Base-by-base conservation (phyloP, 2,329 filamentous ascomycete genomes). In the Fusarium sp. region DNA sequence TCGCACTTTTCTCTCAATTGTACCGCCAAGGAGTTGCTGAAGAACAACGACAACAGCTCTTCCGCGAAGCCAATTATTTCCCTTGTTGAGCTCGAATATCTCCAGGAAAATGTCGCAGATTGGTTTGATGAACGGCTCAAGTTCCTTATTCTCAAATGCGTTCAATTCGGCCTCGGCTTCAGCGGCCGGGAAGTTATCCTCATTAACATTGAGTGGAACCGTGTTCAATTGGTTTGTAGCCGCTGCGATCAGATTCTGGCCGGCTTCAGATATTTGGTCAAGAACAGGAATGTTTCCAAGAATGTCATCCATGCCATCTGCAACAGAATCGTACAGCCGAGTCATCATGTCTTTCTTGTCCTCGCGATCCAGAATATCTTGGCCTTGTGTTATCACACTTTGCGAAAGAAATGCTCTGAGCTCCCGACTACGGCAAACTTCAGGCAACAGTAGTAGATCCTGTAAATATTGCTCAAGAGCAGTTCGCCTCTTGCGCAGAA, bases 61-160 rank as follows among this genome's bases (percentile, higher is more conserved):
- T 1, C 96, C 97, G 40, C 97, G 92, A 6, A 99, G 88, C 97
- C 96, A 99, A 79, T 97, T 98, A 80, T 97, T 97, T 40, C 95
- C 94, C 64, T 91, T 90, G 78, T 97, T 97, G 38, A 99, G 86
- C 76, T 97, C 94, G 76, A 99, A 99, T 0, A 94, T 88, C 77
- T 99, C 96, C 16, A 99, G 87, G 80, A 99, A 99, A 63, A 99
- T 90, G 78, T 99, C 96, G 79, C 94, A 97, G 65, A 99, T 97
- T 6, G 96, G 97, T 77, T 97, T 99, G 74, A 99, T 96, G 75
- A 99, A 98, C 1, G 96, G 96, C 76, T 97, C 94, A 3, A 94
- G 84, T 73, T 97, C 93, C 74, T 90, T 91, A 76, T 92, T 91
- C 79, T 98, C 95, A 74, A 97, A 98, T 0, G 95, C 95, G 60